Base-by-base conservation (phyloP, 1,139 yeast genomes). In the Suhomyces choctaworum region DNA sequence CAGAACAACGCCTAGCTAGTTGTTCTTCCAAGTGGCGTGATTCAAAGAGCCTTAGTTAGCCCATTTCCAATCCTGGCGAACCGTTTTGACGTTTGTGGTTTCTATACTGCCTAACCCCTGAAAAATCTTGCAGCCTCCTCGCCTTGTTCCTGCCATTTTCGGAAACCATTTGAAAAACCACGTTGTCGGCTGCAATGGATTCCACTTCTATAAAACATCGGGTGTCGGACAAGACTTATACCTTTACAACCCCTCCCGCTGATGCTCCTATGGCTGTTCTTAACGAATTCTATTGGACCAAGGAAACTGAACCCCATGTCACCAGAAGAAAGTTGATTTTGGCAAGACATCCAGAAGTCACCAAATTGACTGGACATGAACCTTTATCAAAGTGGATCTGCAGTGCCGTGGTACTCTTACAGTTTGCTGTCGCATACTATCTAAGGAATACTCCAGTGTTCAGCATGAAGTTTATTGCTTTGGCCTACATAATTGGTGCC, bases 401-500 rank as follows among this genome's bases (percentile, higher is more conserved):
- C 5, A 41, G 71, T 2, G 68, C 69, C 1, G 90, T 89, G 8
- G 88, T 86, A 9, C 45, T 66, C 1, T 48, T 82, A 15, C 97
- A 89, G 57, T 63, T 86, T 29, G 38, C 73, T 0, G 59, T 73
- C 7, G 95, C 95, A 0, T 78, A 72, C 50, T 60, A 70, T 38
- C 64, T 89, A 37, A 69, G 83, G 41, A 56, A 82, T 48, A 71
- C 81, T 0, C 61, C 74, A 14, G 71, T 84, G 21, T 62, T 76
- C 30, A 60, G 74, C 19, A 71, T 72, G 68, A 70, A 70, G 46
- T 85, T 83, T 55, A 59, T 86, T 54, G 50, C 68, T 0, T 56
- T 76, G 15, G 92, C 95, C 3, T 89, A 89, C 52, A 60, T 82
- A 15, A 67, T 89, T 40, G 97, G 97, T 2, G 96, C 94, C 13